Conservation (phyloP, 2,329 filamentous ascomycete species). For the Hirsutella rhossiliensis region DNA sequence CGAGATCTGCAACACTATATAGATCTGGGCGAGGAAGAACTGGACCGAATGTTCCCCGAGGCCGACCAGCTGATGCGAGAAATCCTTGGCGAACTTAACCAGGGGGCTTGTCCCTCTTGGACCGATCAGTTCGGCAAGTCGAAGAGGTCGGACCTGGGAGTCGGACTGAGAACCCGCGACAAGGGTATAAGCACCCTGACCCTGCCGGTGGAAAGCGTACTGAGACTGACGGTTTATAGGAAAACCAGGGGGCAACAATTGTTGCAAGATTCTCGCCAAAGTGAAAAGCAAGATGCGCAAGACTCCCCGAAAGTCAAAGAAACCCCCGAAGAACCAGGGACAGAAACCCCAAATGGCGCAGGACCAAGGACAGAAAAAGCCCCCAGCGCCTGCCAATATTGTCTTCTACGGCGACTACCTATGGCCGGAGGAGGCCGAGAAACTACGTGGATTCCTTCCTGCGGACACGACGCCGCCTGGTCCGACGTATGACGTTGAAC, state of each 20-base stretch:
- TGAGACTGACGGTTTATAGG: not conserved
- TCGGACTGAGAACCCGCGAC: not conserved
- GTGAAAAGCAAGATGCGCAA: not conserved
- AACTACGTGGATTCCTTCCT: not conserved
- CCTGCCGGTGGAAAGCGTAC: not conserved
- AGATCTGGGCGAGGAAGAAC: not conserved
- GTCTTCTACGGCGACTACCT: slow-evolving; percentile 2
- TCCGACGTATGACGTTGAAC: not conserved
- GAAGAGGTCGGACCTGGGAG: not conserved
- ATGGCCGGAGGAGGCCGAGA: slow-evolving; percentile 2
- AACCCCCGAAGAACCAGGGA: not conserved
- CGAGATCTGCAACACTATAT: not conserved
- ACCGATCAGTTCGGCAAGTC: not conserved
- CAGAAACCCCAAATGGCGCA: not conserved
- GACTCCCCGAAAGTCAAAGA: not conserved
- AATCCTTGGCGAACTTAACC: too few species aligned
- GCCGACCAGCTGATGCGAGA: not conserved
- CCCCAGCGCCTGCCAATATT: not conserved
- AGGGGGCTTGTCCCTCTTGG: not conserved
- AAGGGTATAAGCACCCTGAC: not conserved
- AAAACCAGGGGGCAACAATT: not conserved
- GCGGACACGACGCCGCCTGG: not conserved
- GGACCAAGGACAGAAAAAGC: not conserved
- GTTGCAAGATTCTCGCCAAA: not conserved
- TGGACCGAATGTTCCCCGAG: not conserved